phyloP scores from a whole-genome alignment of 805 yeast genomes.

The Ogataea henricii region DNA sequence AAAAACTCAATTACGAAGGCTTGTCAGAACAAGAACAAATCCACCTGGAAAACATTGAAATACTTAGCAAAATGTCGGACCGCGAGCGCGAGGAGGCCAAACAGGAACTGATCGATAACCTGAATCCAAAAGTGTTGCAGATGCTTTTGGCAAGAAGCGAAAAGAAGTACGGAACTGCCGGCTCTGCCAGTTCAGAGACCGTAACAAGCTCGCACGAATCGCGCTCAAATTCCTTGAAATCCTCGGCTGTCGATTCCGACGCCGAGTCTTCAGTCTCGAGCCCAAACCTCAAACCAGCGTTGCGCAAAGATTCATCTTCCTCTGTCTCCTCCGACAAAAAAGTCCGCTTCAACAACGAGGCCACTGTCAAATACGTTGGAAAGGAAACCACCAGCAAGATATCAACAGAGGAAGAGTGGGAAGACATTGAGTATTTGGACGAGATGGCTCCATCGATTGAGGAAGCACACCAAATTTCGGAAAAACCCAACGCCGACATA shows the following conservation, averaged over 20 bases:
- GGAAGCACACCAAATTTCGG: slow-evolving; percentile 39
- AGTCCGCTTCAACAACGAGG: slow-evolving; percentile 35
- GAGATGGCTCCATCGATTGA: slow-evolving; percentile 51
- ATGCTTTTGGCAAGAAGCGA: slow-evolving; percentile 59
- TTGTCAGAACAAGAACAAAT: slow-evolving; percentile 70
- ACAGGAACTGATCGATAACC: slow-evolving; percentile 61
- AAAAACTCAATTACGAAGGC: slow-evolving; percentile 23
- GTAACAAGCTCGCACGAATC: slow-evolving; percentile 18
- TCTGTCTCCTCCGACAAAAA: slow-evolving; percentile 27
- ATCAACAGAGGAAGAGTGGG: slow-evolving; percentile 43
- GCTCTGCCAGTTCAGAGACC: background rate
- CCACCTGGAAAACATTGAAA: slow-evolving; percentile 71
- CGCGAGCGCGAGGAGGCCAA: slow-evolving; percentile 66
- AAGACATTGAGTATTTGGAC: slow-evolving; percentile 50
- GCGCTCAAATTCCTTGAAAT: slow-evolving; percentile 38
- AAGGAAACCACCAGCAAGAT: slow-evolving; percentile 9
- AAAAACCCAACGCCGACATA: slow-evolving; percentile 36
- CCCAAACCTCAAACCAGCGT: slow-evolving; percentile 23
- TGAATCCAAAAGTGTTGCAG: slow-evolving; percentile 70
- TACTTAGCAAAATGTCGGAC: slow-evolving; percentile 59
- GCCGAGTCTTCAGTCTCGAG: slow-evolving; percentile 18
- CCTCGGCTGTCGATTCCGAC: slow-evolving; percentile 12
- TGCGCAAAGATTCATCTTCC: slow-evolving; percentile 22
- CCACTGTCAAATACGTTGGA: slow-evolving; percentile 33
- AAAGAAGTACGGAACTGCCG: slow-evolving; percentile 38